Evolutionary conservation across 768 basidiomycete genomes (phyloP).

Genomic region (Tulasnella calospora): DNA sequence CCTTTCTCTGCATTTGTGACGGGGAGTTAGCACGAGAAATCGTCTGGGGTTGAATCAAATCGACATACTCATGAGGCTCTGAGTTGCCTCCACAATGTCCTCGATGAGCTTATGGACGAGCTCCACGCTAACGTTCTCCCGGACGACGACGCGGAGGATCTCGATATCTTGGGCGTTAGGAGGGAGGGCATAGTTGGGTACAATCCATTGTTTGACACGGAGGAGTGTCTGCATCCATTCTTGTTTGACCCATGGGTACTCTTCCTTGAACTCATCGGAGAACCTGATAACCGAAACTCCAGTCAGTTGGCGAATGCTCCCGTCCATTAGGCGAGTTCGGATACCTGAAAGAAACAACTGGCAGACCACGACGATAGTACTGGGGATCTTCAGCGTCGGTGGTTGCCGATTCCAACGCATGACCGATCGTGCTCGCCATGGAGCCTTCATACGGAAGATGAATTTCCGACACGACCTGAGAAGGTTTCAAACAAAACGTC

Average conservation of each 20-base stretch:
- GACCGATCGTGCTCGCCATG: slow-evolving; percentile 4
- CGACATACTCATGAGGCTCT: slow-evolving; percentile 48
- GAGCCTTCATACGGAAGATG: slow-evolving; percentile 41
- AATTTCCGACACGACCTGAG: slow-evolving; percentile 43
- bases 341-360: slow-evolving; percentile 50
- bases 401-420: slow-evolving; percentile 43
- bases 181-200: slow-evolving; percentile 56
- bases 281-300: slow-evolving; percentile 34
- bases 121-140: slow-evolving; percentile 56
- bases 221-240: slow-evolving; percentile 47
- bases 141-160: slow-evolving; percentile 57
- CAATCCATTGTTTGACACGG: slow-evolving; percentile 56
- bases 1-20: slow-evolving; percentile 19
- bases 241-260: slow-evolving; percentile 56
- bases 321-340: too few relatives aligned
- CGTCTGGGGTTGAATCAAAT: background rate
- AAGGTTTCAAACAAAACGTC: background rate
- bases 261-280: slow-evolving; percentile 48
- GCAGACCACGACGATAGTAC: slow-evolving; percentile 49
- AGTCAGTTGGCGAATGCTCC: background rate
- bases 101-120: slow-evolving; percentile 59
- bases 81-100: slow-evolving; percentile 66
- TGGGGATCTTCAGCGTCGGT: slow-evolving; percentile 41
- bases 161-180: slow-evolving; percentile 49
- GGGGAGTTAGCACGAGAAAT: background rate